Percentiles rank a stretch among this genome's conserved stretches.
Conservation (phyloP, 768 basidiomycete genomes). For the Pleurotus sapidus region DNA sequence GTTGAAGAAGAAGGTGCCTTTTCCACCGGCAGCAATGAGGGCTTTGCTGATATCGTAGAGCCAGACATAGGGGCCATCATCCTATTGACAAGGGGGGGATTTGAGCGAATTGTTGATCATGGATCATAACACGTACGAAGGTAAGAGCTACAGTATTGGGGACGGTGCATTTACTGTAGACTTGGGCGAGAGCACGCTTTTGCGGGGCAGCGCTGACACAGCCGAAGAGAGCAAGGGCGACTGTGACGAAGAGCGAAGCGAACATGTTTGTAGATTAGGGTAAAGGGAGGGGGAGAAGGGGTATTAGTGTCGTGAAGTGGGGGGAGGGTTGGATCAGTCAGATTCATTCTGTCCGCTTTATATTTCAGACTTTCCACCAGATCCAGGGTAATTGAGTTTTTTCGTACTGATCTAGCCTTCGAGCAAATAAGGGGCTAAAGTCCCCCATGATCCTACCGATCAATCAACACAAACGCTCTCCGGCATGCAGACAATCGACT, state of each 20-base stretch:
- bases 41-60: conserved; percentile 29
- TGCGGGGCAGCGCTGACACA: neutral
- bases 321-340: neutral
- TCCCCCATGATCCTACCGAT: neutral
- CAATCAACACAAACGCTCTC: neutral
- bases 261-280: neutral
- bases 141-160: conserved; percentile 38
- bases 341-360: neutral
- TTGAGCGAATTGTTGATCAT: neutral
- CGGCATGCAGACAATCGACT: neutral
- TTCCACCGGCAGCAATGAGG: conserved; percentile 19
- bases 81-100: conserved; percentile 17
- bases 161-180: conserved; percentile 31
- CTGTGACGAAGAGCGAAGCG: neutral
- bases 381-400: neutral
- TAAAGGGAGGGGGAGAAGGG: neutral
- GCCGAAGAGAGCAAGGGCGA: conserved; percentile 1
- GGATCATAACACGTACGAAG: conserved; percentile 25
- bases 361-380: no score
- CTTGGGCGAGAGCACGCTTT: conserved; percentile 21
- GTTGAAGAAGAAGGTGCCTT: conserved; percentile 27
- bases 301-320: neutral
- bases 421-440: neutral
- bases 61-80: conserved; percentile 40
- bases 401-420: conserved; percentile 1